Conservation (phyloP, 352 stramenopile genomes). For the Globisporangium iwayamae region DNA sequence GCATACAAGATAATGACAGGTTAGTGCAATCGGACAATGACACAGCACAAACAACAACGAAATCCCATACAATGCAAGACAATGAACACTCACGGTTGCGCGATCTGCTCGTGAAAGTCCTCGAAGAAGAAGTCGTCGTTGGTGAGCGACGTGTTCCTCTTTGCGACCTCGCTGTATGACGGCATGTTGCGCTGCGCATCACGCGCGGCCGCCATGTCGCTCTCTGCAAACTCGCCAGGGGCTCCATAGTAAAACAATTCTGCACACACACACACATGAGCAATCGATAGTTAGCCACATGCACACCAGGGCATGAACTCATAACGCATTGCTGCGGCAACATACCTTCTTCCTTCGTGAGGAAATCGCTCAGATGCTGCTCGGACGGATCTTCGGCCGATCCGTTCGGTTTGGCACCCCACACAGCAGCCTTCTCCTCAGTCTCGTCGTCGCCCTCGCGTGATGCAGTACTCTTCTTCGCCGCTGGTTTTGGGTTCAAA, state of each 20-base stretch:
- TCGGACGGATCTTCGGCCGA: conserved; percentile 21
- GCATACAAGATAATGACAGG: background rate
- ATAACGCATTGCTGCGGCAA: background rate
- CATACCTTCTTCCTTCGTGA: conserved; percentile 74
- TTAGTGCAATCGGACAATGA: background rate
- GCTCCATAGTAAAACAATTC: conserved; percentile 81
- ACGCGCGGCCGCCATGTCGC: conserved; percentile 14
- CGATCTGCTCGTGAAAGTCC: conserved; percentile 33
- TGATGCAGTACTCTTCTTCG: conserved; percentile 16
- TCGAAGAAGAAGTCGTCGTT: conserved; percentile 24
- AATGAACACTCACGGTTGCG: conserved; percentile 45
- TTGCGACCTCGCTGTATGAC: conserved; percentile 52
- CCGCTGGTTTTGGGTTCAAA: conserved; percentile 26
- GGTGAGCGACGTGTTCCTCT: conserved; percentile 28
- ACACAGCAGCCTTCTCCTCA: conserved; percentile 28
- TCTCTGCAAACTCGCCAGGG: conserved; percentile 56
- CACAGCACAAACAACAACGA: background rate
- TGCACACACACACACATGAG: conserved; percentile 6
- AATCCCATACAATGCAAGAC: background rate
- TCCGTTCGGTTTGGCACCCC: background rate
- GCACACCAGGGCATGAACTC: background rate
- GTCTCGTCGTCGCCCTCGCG: conserved; percentile 21
- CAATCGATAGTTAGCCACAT: background rate
- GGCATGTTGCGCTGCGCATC: conserved; percentile 27
- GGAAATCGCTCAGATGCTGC: conserved; percentile 64